These are phyloP conservation scores for Phialemonium atrogriseum DNA, from an alignment of 2,329 filamentous ascomycete genomes.

Conservation along the genomic window DNA sequence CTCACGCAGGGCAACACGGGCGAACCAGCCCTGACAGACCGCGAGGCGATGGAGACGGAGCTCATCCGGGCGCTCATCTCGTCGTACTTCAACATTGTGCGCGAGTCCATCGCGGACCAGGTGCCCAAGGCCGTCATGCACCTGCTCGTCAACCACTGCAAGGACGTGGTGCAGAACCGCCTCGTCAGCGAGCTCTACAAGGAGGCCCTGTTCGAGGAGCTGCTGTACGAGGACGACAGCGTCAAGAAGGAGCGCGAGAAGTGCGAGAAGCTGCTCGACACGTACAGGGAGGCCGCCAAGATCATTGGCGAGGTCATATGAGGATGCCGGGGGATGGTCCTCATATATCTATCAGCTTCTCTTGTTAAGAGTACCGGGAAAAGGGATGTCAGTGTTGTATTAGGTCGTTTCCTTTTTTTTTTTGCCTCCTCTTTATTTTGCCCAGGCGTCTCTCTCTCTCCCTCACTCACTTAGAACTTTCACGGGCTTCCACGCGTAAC, in stretches of 20 bases:
- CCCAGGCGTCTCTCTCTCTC: too few relatives aligned
- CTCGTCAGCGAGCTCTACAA: slow-evolving; percentile 94
- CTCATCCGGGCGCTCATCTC: slow-evolving; percentile 93
- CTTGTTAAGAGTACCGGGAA: too few relatives aligned
- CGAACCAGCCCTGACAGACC: slow-evolving; percentile 85
- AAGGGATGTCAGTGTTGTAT: too few relatives aligned
- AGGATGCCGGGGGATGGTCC: too few relatives aligned
- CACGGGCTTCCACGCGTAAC: too few relatives aligned
- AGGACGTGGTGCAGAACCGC: slow-evolving; percentile 94
- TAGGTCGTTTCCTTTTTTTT: too few relatives aligned
- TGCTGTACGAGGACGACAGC: slow-evolving; percentile 93
- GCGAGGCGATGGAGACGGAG: slow-evolving; percentile 95
- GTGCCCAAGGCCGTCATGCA: slow-evolving; percentile 99
- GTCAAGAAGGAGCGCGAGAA: slow-evolving; percentile 98
- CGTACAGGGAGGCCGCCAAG: slow-evolving; percentile 95
- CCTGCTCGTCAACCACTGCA: slow-evolving; percentile 94
- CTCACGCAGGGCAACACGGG: slow-evolving; percentile 44
- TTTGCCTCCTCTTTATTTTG: too few relatives aligned
- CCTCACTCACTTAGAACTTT: too few relatives aligned
- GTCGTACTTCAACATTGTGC: slow-evolving; percentile 98
- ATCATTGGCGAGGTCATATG: slow-evolving; percentile 95
- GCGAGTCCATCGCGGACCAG: slow-evolving; percentile 96
- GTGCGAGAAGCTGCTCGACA: slow-evolving; percentile 90
- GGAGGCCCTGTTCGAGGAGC: slow-evolving; percentile 80
- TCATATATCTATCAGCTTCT: too few relatives aligned